phyloP scores from a whole-genome alignment of 306 rosid species.

The Oxytropis ochrocephala region DNA sequence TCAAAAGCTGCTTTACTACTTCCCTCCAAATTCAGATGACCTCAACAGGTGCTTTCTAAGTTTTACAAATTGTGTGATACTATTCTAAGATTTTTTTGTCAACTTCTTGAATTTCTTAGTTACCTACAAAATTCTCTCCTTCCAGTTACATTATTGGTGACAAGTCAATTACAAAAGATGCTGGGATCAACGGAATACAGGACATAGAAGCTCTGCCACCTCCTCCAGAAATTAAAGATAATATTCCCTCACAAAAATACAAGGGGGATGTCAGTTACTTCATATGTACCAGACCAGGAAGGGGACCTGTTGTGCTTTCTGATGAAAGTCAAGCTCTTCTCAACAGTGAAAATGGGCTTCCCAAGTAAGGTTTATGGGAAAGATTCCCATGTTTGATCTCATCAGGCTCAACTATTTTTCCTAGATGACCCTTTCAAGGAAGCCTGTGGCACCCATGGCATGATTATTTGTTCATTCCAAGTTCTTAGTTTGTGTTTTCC shows the following conservation, averaged over 20 bases:
- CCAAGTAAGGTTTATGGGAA: conserved; percentile 38
- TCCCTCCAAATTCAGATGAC: conserved; percentile 83
- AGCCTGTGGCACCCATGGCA: conserved; percentile 17
- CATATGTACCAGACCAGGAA: conserved; percentile 93
- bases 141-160: conserved; percentile 83
- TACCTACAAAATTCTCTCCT: background rate
- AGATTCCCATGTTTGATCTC: conserved; percentile 11
- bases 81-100: conserved; percentile 17
- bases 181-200: conserved; percentile 48
- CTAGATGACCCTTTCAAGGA: conserved; percentile 26
- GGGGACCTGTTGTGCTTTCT: conserved; percentile 80
- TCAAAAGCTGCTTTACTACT: conserved; percentile 81
- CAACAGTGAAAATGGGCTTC: conserved; percentile 73
- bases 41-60: conserved; percentile 50
- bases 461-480: conserved; percentile 20
- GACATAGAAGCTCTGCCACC: conserved; percentile 69
- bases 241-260: conserved; percentile 59
- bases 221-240: conserved; percentile 72
- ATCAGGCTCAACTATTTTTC: conserved; percentile 23
- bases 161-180: conserved; percentile 76
- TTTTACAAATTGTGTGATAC: conserved; percentile 14
- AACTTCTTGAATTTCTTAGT: conserved; percentile 13
- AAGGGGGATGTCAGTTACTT: conserved; percentile 87
- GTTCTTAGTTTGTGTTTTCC: conserved; percentile 31
- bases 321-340: conserved; percentile 72